These are phyloP conservation scores for Chrysoporthe cubensis DNA, from an alignment of 2,329 filamentous ascomycete genomes.

Conservation along the genomic window DNA sequence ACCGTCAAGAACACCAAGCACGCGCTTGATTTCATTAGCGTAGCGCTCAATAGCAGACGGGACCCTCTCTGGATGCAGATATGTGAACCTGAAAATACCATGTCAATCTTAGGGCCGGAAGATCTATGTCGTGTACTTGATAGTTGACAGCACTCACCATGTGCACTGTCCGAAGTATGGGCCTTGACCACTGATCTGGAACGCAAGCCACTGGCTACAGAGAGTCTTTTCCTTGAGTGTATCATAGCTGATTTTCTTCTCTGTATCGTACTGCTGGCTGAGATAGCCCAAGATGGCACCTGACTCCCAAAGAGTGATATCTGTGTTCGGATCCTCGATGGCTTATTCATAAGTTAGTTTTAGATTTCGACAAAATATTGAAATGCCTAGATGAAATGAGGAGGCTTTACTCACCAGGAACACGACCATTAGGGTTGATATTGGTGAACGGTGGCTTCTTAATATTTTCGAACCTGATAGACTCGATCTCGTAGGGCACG, in stretches of 20 bases:
- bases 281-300: conserved; percentile 35
- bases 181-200: conserved; percentile 48
- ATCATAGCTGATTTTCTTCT: conserved; percentile 30
- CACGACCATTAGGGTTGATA: conserved; percentile 42
- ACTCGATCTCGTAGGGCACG: conserved; percentile 38
- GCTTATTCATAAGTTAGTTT: conserved; percentile 27
- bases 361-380: neutral
- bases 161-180: conserved; percentile 48
- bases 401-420: conserved; percentile 17
- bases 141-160: neutral
- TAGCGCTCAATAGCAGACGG: conserved; percentile 33
- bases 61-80: conserved; percentile 37
- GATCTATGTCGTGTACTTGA: neutral
- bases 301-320: conserved; percentile 37
- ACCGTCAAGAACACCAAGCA: conserved; percentile 34
- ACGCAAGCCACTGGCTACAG: conserved; percentile 43
- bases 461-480: conserved; percentile 32
- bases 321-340: conserved; percentile 41
- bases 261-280: conserved; percentile 34
- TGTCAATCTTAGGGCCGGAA: neutral
- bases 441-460: conserved; percentile 35
- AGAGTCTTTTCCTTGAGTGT: conserved; percentile 30
- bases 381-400: too few species aligned
- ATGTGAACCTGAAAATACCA: conserved; percentile 34
- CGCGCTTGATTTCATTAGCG: conserved; percentile 33